Evolutionary conservation across 2,329 filamentous ascomycete genomes (phyloP).

Genomic region (Colletotrichum sansevieriae): DNA sequence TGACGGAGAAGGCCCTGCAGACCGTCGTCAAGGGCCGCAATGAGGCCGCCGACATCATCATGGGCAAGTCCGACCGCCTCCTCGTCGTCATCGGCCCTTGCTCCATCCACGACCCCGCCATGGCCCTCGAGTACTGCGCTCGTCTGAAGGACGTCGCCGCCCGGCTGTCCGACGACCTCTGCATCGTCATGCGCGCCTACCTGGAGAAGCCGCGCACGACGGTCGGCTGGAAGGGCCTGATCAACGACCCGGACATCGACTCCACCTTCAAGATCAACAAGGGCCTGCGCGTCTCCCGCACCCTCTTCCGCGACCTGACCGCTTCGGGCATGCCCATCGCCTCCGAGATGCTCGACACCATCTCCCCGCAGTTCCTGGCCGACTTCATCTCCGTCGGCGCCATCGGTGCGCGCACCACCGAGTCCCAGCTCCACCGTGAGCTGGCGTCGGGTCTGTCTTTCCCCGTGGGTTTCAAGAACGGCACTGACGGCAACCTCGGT

Average conservation of each 20-base stretch:
- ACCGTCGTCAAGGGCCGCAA: conserved; percentile 80
- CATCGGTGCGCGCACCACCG: conserved; percentile 95
- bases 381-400: conserved; percentile 96
- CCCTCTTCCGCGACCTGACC: conserved; percentile 94
- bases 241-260: conserved; percentile 99
- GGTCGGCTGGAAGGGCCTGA: conserved; percentile 98
- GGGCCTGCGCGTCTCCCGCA: conserved; percentile 89
- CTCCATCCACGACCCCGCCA: conserved; percentile 94
- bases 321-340: conserved; percentile 92
- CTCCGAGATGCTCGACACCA: conserved; percentile 98
- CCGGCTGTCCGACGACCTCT: conserved; percentile 85
- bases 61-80: conserved; percentile 85
- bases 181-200: conserved; percentile 98
- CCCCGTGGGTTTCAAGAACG: conserved; percentile 99
- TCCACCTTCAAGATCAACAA: conserved; percentile 99
- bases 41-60: conserved; percentile 80
- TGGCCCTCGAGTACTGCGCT: conserved; percentile 88
- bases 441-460: conserved; percentile 95
- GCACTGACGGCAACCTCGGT: conserved; percentile 90
- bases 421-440: conserved; percentile 96
- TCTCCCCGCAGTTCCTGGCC: conserved; percentile 96
- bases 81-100: conserved; percentile 96
- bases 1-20: conserved; percentile 70
- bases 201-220: conserved; percentile 98
- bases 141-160: conserved; percentile 82